Evolutionary conservation across 495 filamentous ascomycete genomes (phyloP).

Genomic region (Terfezia boudieri): DNA sequence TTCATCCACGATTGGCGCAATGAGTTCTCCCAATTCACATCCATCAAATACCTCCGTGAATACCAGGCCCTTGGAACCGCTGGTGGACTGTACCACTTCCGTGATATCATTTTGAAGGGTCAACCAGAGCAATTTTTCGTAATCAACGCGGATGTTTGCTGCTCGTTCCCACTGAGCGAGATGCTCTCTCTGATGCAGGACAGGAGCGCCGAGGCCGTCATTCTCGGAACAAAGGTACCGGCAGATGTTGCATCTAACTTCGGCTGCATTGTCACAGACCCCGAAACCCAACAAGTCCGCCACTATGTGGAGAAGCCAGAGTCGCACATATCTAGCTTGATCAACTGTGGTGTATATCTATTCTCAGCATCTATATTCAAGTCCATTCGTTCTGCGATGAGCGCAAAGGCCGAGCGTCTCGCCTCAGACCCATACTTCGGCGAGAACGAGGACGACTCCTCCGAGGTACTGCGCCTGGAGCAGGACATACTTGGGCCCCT

Average conservation of each 20-base stretch:
- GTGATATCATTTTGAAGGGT: slow-evolving; percentile 94
- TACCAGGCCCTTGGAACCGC: slow-evolving; percentile 93
- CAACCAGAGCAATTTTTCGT: slow-evolving; percentile 89
- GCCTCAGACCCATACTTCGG: slow-evolving; percentile 88
- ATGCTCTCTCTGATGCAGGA: slow-evolving; percentile 60
- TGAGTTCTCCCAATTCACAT: slow-evolving; percentile 65
- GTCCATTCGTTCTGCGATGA: slow-evolving; percentile 83
- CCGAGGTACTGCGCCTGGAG: slow-evolving; percentile 80
- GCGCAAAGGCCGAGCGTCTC: slow-evolving; percentile 77
- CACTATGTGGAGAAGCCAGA: slow-evolving; percentile 99
- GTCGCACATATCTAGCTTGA: slow-evolving; percentile 92
- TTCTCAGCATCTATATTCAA: slow-evolving; percentile 93
- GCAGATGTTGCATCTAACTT: slow-evolving; percentile 91
- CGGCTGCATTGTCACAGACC: slow-evolving; percentile 90
- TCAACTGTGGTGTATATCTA: slow-evolving; percentile 98
- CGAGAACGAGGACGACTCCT: slow-evolving; percentile 60
- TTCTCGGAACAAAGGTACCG: slow-evolving; percentile 77
- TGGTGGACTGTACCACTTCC: slow-evolving; percentile 96
- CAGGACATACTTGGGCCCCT: slow-evolving; percentile 94
- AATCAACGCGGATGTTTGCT: slow-evolving; percentile 97
- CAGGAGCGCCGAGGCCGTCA: slow-evolving; percentile 91
- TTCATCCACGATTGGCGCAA: slow-evolving; percentile 79
- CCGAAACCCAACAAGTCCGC: slow-evolving; percentile 83
- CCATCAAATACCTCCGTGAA: slow-evolving; percentile 84
- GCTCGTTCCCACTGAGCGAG: slow-evolving; percentile 87